These are phyloP conservation scores for Penicillium digitatum DNA, from an alignment of 2,329 filamentous ascomycete species.

Conservation along the genomic window DNA sequence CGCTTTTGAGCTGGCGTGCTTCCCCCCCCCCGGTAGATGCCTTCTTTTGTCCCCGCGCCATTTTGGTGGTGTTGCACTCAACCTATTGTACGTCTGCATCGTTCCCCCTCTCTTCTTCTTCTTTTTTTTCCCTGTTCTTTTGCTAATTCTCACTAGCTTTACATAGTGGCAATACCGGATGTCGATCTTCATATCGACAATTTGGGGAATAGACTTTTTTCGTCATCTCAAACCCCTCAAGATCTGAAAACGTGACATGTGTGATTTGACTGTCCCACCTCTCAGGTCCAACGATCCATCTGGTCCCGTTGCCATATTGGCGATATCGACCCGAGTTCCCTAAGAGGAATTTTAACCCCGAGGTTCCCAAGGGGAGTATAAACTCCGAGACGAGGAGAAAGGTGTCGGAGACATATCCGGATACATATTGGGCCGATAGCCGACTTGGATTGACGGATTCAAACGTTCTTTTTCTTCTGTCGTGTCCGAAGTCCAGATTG, in stretches of 20 bases:
- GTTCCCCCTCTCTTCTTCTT: not conserved
- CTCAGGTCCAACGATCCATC: not conserved
- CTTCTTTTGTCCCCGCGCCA: not conserved
- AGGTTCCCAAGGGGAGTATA: not conserved
- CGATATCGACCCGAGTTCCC: too few relatives aligned
- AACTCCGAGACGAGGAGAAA: not conserved
- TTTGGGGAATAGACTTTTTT: not conserved
- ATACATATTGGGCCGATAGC: not conserved
- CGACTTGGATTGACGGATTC: not conserved
- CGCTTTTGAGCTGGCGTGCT: not conserved
- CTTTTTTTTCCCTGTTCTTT: not conserved
- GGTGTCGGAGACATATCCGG: not conserved
- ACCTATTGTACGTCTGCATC: not conserved
- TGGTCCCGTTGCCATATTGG: too few relatives aligned
- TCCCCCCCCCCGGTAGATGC: not conserved
- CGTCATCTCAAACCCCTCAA: not conserved
- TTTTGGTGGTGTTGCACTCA: not conserved
- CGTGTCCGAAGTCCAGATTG: too few relatives aligned
- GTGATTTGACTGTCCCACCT: not conserved
- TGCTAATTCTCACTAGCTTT: not conserved
- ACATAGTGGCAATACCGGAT: not conserved
- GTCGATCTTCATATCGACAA: constrained; percentile 2
- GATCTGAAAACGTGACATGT: not conserved
- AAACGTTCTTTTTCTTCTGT: too few relatives aligned
- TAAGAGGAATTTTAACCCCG: too few relatives aligned